Evolutionary conservation across 2,329 filamentous ascomycete species (phyloP).

Genomic region (Nigrospora oryzae): DNA sequence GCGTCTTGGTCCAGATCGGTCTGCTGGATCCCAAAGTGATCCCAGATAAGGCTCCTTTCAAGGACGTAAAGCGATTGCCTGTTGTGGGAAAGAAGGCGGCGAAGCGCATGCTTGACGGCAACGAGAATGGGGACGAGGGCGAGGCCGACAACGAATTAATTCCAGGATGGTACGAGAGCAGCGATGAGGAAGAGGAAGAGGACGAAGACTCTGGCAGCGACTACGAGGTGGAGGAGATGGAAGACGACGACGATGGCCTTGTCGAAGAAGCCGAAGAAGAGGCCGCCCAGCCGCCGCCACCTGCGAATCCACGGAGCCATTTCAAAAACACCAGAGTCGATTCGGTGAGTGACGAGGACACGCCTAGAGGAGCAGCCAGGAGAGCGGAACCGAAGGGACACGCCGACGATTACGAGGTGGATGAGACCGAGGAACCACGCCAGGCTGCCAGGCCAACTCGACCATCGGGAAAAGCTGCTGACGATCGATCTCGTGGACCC

Average conservation of each 20-base stretch:
- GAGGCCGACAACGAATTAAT: constrained; percentile 34
- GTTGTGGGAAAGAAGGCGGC: constrained; percentile 30
- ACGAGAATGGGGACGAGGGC: constrained; percentile 27
- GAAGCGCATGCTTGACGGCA: constrained; percentile 22
- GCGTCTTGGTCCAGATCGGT: constrained; percentile 52
- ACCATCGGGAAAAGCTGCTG: too few relatives aligned
- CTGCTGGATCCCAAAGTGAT: constrained; percentile 36
- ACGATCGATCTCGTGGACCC: too few relatives aligned
- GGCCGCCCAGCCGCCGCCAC: too few relatives aligned
- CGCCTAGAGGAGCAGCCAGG: too few relatives aligned
- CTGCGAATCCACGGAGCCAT: too few relatives aligned
- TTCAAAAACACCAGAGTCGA: too few relatives aligned
- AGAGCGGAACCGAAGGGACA: too few relatives aligned
- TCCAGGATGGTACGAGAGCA: constrained; percentile 23
- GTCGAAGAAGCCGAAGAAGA: neutral
- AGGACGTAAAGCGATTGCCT: constrained; percentile 26
- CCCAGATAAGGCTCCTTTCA: constrained; percentile 22
- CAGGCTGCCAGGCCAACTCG: too few relatives aligned
- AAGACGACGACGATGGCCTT: neutral
- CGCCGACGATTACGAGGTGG: too few relatives aligned
- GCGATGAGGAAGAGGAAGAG: constrained; percentile 10
- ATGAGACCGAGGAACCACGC: too few relatives aligned
- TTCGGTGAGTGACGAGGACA: too few relatives aligned
- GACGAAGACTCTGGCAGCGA: neutral
- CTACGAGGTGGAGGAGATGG: constrained; percentile 3